Percentiles rank a stretch among this genome's conserved stretches.
These are phyloP conservation scores for Rhodotorula glutinis DNA, from an alignment of 1,284 basidiomycete species.

Conservation along the genomic window DNA sequence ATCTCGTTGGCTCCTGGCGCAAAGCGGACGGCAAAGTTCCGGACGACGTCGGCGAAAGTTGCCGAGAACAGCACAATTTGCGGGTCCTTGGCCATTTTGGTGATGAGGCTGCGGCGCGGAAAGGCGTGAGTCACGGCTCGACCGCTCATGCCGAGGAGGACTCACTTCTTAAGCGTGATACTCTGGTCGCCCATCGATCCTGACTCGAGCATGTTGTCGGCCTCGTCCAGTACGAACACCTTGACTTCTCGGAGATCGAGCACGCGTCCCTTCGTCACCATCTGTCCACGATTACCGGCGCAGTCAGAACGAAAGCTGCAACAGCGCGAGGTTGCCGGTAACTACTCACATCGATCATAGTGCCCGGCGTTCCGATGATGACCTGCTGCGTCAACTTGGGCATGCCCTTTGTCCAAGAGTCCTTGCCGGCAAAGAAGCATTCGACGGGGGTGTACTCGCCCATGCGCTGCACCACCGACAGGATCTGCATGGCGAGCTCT, in stretches of 20 bases:
- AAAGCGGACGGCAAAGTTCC: slow-evolving; percentile 82
- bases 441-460: slow-evolving; percentile 91
- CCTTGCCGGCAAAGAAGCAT: slow-evolving; percentile 92
- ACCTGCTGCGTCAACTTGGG: slow-evolving; percentile 76
- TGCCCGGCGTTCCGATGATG: slow-evolving; percentile 94
- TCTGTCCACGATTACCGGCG: slow-evolving; percentile 16
- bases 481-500: slow-evolving; percentile 95
- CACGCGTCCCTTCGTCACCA: slow-evolving; percentile 32
- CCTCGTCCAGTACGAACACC: slow-evolving; percentile 96
- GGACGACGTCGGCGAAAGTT: slow-evolving; percentile 93
- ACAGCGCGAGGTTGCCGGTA: too few species aligned
- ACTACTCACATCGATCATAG: slow-evolving; percentile 73
- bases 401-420: slow-evolving; percentile 59
- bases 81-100: slow-evolving; percentile 29
- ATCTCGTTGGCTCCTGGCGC: slow-evolving; percentile 96
- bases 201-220: slow-evolving; percentile 97
- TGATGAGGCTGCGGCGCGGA: slow-evolving; percentile 31
- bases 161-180: slow-evolving; percentile 87
- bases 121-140: not conserved
- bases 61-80: slow-evolving; percentile 98
- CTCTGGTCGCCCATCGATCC: slow-evolving; percentile 91
- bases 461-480: slow-evolving; percentile 90
- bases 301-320: not conserved
- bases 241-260: slow-evolving; percentile 73
- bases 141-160: slow-evolving; percentile 18